A percentile compares a stretch with the other conserved stretches of the same genome.
Conservation (phyloP, 176 grass and related monocot species). For the Triticum urartu region DNA sequence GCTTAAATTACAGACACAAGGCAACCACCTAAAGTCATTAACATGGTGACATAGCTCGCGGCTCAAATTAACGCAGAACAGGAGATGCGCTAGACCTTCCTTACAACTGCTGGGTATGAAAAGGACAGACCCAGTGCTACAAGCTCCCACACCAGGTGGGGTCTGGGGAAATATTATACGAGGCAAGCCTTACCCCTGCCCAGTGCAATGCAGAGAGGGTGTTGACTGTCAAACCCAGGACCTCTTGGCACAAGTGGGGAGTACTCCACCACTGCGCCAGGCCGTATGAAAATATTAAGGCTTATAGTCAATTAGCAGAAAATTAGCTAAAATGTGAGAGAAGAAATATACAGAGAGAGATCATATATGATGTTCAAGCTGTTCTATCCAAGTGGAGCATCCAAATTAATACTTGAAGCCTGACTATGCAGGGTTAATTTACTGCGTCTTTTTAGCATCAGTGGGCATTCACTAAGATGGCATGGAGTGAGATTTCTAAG, state of each 20-base stretch:
- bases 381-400: neutral
- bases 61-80: neutral
- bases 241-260: too few species aligned
- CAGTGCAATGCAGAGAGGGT: too few species aligned
- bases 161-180: too few species aligned
- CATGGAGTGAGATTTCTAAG: neutral
- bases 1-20: neutral
- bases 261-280: too few species aligned
- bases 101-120: neutral
- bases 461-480: neutral
- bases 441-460: conserved; percentile 5
- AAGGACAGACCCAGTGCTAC: too few species aligned
- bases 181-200: too few species aligned
- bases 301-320: neutral
- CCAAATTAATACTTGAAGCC: neutral
- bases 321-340: neutral
- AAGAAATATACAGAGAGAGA: neutral
- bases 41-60: neutral
- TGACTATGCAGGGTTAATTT: neutral
- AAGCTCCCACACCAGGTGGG: too few species aligned
- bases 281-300: neutral
- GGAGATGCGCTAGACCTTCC: neutral
- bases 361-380: conserved; percentile 13
- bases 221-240: too few species aligned
- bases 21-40: neutral